Evolutionary conservation across 352 stramenopile species (phyloP).

Genomic region (Phytophthora constricta): DNA sequence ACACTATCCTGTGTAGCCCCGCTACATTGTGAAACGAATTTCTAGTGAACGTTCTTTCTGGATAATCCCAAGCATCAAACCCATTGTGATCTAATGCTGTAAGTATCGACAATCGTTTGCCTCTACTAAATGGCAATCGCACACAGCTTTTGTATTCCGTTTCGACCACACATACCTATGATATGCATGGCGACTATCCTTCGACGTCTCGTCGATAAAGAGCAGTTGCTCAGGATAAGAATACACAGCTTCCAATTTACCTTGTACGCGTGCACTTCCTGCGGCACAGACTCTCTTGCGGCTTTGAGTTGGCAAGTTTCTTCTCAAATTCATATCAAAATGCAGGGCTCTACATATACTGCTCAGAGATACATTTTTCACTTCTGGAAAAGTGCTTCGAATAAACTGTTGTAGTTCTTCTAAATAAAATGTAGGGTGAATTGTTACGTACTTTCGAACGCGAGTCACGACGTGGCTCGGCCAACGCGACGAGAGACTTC

Average conservation of each 20-base stretch:
- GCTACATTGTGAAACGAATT: too few species aligned
- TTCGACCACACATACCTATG: too few species aligned
- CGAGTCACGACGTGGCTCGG: conserved; percentile 1
- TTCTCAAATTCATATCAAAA: conserved; percentile 24
- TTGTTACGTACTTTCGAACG: conserved; percentile 5
- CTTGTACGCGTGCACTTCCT: conserved; percentile 19
- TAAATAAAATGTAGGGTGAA: conserved; percentile 20
- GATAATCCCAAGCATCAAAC: too few species aligned
- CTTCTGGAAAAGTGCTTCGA: not conserved
- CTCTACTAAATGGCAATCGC: conserved; percentile 9
- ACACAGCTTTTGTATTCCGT: conserved; percentile 13
- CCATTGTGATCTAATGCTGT: too few species aligned
- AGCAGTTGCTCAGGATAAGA: conserved; percentile 19
- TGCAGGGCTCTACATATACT: conserved; percentile 19
- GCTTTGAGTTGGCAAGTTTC: conserved; percentile 19
- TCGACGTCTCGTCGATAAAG: conserved; percentile 29
- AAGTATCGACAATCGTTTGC: too few species aligned
- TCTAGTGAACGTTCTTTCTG: too few species aligned
- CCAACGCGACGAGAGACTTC: not conserved
- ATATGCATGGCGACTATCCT: too few species aligned
- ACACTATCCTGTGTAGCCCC: too few species aligned
- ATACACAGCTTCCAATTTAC: conserved; percentile 25
- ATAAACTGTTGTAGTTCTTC: conserved; percentile 19
- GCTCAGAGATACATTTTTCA: conserved; percentile 13
- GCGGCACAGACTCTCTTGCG: conserved; percentile 7